These are phyloP conservation scores for Scheffersomyces coipomensis DNA, from an alignment of 805 yeast genomes.

Conservation along the genomic window DNA sequence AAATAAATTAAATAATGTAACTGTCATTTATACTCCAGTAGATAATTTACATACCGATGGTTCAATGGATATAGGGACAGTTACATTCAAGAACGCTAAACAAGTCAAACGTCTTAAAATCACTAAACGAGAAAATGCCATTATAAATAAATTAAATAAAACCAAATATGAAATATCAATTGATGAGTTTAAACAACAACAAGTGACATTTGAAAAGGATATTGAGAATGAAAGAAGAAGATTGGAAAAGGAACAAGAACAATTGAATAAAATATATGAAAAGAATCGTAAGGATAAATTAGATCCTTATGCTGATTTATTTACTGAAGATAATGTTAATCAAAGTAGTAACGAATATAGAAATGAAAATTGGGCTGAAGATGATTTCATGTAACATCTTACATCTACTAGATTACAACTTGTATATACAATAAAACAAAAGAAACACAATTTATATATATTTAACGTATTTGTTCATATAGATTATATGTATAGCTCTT, in stretches of 20 bases:
- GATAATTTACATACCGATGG: constrained; percentile 64
- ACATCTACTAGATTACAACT: no score
- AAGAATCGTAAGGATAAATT: constrained; percentile 35
- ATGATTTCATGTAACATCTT: constrained; percentile 37
- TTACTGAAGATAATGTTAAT: constrained; percentile 28
- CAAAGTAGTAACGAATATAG: constrained; percentile 30
- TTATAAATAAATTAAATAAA: constrained; percentile 62
- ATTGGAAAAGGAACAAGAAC: constrained; percentile 30
- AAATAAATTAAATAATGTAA: constrained; percentile 63
- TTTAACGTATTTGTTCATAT: no score
- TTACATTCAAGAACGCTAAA: constrained; percentile 62
- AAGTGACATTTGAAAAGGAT: constrained; percentile 25
- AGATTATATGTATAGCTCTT: no score
- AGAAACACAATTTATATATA: no score
- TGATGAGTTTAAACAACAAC: constrained; percentile 39
- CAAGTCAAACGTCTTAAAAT: constrained; percentile 53
- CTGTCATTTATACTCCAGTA: constrained; percentile 74
- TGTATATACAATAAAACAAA: no score
- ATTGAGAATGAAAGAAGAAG: constrained; percentile 40
- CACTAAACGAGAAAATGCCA: constrained; percentile 53
- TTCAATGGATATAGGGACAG: constrained; percentile 78
- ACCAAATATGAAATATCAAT: constrained; percentile 58
- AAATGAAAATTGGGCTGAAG: constrained; percentile 37
- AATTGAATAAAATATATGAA: constrained; percentile 34
- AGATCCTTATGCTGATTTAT: constrained; percentile 34